Conservation (phyloP, 2,329 filamentous ascomycete genomes). For the Curvularia hawaiiensis region DNA sequence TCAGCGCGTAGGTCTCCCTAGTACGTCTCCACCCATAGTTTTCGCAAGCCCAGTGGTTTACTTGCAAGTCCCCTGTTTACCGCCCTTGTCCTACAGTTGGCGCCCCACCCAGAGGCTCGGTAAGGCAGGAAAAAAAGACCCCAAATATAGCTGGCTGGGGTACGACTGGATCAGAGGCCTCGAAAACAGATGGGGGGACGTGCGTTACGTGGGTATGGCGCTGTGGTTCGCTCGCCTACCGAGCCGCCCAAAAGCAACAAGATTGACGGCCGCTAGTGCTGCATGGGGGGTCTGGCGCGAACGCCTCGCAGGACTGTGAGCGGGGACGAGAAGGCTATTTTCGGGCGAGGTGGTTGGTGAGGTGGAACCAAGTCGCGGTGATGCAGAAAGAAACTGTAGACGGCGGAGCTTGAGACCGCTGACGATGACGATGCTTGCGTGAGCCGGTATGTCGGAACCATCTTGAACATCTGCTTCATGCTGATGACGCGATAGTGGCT, state of each 20-base stretch:
- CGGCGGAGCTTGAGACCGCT: not conserved
- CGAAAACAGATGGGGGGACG: not conserved
- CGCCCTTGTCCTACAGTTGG: conserved; percentile 15
- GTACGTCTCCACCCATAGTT: not conserved
- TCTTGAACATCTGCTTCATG: not conserved
- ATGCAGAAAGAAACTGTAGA: not conserved
- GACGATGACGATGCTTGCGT: not conserved
- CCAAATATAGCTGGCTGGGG: conserved; percentile 26
- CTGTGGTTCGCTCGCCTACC: conserved; percentile 18
- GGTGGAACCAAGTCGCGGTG: not conserved
- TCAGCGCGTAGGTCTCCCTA: conserved; percentile 11
- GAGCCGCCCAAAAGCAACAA: conserved; percentile 15
- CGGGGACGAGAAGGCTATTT: not conserved
- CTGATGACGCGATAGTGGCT: not conserved
- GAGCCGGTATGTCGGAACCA: not conserved
- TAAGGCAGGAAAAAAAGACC: conserved; percentile 14
- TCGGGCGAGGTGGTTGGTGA: not conserved
- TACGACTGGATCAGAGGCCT: conserved; percentile 14
- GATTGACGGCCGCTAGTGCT: conserved; percentile 1
- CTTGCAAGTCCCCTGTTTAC: conserved; percentile 9
- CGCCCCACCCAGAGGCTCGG: not conserved
- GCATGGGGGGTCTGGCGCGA: conserved; percentile 2
- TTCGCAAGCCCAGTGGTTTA: not conserved
- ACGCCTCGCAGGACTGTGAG: conserved; percentile 6
- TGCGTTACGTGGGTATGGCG: not conserved